Evolutionary conservation across 768 basidiomycete genomes (phyloP).

Genomic region (Phylloporus arenicola): DNA sequence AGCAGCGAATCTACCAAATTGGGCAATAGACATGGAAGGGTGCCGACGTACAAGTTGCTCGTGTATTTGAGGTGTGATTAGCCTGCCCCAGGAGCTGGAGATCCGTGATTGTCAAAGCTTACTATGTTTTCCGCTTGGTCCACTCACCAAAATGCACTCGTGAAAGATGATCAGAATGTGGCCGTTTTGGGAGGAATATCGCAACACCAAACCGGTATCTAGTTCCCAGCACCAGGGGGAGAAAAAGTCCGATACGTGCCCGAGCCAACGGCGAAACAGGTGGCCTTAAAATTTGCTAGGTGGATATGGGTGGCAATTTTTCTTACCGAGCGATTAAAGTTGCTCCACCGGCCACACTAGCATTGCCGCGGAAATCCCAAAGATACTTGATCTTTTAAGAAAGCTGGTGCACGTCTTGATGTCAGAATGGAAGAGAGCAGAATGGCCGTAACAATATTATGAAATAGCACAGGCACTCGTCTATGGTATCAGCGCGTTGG

Average conservation of each 20-base stretch:
- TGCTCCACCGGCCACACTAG: neutral
- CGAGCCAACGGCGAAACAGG: neutral
- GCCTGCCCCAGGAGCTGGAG: neutral
- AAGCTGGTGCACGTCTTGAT: neutral
- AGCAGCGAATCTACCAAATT: no score
- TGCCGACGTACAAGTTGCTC: neutral
- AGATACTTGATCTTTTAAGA: slow-evolving; percentile 1
- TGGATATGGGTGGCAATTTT: neutral
- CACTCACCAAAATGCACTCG: neutral
- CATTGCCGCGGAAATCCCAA: neutral
- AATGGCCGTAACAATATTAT: neutral
- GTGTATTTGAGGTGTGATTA: neutral
- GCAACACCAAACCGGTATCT: no score
- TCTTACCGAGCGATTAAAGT: neutral
- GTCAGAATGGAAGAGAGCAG: no score
- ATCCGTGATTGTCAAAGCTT: neutral
- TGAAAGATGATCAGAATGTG: neutral
- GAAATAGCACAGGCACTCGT: neutral
- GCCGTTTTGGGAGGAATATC: no score
- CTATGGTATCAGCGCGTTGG: neutral
- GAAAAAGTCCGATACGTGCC: neutral
- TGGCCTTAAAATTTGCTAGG: neutral
- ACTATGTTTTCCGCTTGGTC: neutral
- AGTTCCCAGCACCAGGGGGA: neutral
- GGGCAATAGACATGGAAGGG: neutral